Conservation (phyloP, 2,329 filamentous ascomycete species). For the Dactylella cylindrospora region DNA sequence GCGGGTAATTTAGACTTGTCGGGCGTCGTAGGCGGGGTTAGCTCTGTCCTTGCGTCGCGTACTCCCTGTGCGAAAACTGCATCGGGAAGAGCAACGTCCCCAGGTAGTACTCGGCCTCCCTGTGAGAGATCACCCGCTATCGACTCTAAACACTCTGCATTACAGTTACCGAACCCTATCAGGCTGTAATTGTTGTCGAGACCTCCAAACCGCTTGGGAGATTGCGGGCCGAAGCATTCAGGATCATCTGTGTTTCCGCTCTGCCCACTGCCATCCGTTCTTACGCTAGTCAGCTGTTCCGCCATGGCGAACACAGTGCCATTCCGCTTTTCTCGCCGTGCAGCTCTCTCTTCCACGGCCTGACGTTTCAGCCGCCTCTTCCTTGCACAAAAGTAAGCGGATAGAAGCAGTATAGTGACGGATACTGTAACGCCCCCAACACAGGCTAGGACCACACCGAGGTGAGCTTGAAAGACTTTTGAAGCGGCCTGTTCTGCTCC, state of each 20-base stretch:
- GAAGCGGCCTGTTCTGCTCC: too few relatives aligned
- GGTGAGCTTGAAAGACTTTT: too few relatives aligned
- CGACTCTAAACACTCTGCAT: constrained; percentile 14
- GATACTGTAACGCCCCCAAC: constrained; percentile 11
- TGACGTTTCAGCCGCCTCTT: neutral
- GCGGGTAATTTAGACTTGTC: constrained; percentile 8
- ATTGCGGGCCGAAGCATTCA: too few relatives aligned
- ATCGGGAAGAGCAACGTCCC: constrained; percentile 12
- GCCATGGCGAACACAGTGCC: neutral
- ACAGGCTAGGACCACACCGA: too few relatives aligned
- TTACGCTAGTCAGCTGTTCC: neutral
- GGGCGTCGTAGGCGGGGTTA: constrained; percentile 19
- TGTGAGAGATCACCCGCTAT: constrained; percentile 7
- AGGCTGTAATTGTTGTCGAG: constrained; percentile 8
- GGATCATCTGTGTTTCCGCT: neutral
- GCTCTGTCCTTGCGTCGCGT: constrained; percentile 7
- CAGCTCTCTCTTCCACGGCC: neutral
- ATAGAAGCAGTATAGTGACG: neutral
- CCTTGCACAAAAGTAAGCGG: constrained; percentile 2
- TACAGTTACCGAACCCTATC: constrained; percentile 19
- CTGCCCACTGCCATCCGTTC: neutral
- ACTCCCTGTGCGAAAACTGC: constrained; percentile 11
- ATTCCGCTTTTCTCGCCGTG: neutral
- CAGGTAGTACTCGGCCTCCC: constrained; percentile 9
- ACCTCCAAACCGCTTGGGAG: constrained; percentile 1